Percentiles rank a stretch among this genome's conserved stretches.
phyloP scores from a whole-genome alignment of 176 grass and related monocot genomes.

The Phoenix roebelenii region DNA sequence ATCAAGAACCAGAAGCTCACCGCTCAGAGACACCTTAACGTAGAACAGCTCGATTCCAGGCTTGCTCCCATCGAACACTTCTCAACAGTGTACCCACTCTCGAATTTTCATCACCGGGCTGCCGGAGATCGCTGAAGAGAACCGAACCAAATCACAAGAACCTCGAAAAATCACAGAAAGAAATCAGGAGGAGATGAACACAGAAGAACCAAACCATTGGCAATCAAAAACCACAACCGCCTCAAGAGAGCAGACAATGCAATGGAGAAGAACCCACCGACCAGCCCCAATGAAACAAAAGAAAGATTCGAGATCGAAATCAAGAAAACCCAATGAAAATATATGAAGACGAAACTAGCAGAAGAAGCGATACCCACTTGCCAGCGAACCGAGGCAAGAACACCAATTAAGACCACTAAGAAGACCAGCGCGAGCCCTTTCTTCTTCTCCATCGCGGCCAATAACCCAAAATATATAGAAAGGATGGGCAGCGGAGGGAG shows the following conservation, averaged over 20 bases:
- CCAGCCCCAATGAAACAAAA: slow-evolving; percentile 33
- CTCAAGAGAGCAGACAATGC: slow-evolving; percentile 47
- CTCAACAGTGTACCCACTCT: slow-evolving; percentile 84
- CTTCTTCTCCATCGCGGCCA: background rate
- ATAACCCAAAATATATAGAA: no score
- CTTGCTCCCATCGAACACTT: slow-evolving; percentile 93
- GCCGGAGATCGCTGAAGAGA: slow-evolving; percentile 27
- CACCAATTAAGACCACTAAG: background rate
- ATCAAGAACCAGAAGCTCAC: slow-evolving; percentile 87
- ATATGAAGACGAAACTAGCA: background rate
- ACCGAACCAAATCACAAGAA: background rate
- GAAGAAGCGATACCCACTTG: background rate
- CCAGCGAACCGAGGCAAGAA: background rate
- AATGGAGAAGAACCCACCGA: slow-evolving; percentile 42
- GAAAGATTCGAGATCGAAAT: background rate
- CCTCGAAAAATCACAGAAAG: slow-evolving; percentile 15
- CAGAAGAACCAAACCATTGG: no score
- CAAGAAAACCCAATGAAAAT: background rate
- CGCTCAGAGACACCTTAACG: slow-evolving; percentile 59
- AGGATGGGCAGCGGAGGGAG: no score
- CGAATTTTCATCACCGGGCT: slow-evolving; percentile 67
- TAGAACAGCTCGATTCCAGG: slow-evolving; percentile 83
- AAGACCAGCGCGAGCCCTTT: background rate
- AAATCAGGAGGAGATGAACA: slow-evolving; percentile 22
- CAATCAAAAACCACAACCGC: slow-evolving; percentile 57